A percentile compares a stretch with the other conserved stretches of the same genome.
Evolutionary conservation across 1,284 basidiomycete species (phyloP).

Genomic region (Macrocybe sp.): DNA sequence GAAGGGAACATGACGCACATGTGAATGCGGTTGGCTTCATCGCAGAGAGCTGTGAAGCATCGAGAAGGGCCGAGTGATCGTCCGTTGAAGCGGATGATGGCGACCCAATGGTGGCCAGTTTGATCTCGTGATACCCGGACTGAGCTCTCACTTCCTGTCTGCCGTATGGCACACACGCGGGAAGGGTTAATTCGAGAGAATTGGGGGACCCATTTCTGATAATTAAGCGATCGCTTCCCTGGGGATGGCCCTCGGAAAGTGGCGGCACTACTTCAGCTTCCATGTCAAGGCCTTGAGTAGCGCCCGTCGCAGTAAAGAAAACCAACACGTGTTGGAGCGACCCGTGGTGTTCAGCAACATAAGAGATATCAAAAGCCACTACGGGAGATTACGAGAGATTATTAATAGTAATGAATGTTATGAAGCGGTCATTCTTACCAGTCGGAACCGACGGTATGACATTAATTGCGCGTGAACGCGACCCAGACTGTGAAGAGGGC

Average conservation of each 20-base stretch:
- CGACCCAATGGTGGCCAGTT: conserved; percentile 40
- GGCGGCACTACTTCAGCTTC: conserved; percentile 59
- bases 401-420: conserved; percentile 8
- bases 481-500: conserved; percentile 11
- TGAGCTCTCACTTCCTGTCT: conserved; percentile 54
- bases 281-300: conserved; percentile 41
- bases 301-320: conserved; percentile 51
- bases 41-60: conserved; percentile 56
- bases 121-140: conserved; percentile 66
- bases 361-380: conserved; percentile 54
- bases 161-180: conserved; percentile 55
- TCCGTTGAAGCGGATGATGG: conserved; percentile 18
- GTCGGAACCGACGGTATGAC: conserved; percentile 9
- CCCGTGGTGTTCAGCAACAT: conserved; percentile 83
- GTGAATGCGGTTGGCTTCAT: conserved; percentile 57
- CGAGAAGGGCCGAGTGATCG: conserved; percentile 48
- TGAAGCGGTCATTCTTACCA: conserved; percentile 7
- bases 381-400: conserved; percentile 11
- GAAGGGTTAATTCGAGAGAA: conserved; percentile 60
- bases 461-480: conserved; percentile 12
- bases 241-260: conserved; percentile 30
- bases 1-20: conserved; percentile 74
- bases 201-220: conserved; percentile 53
- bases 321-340: conserved; percentile 72
- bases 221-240: conserved; percentile 50